Base-by-base conservation (phyloP, 2,329 filamentous ascomycete species). In the Grosmannia penicillata region DNA sequence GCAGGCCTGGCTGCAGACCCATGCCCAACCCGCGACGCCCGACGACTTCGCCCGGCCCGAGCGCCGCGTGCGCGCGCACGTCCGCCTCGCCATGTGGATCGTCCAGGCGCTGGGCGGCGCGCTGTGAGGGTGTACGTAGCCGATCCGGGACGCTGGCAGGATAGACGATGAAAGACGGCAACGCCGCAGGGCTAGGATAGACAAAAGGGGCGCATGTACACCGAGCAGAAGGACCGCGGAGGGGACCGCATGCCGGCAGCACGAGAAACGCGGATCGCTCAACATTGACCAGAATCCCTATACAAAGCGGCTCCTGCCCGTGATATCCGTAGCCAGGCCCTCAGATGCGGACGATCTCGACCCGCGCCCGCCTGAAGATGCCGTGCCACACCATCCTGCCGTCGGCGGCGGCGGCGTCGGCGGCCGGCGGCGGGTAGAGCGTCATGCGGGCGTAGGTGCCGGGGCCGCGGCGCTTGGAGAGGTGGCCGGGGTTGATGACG, bases 71-170 rank as follows among this genome's bases (percentile, higher is more conserved):
- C 77, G 85, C 1, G 63, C 93, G 52, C 78, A 85, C 55, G 91
- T 98, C 28, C 66, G 84, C 42, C 58, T 93, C 44, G 84, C 86
- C 4, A 94, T 96, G 86, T 93, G 84, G 85, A 81, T 94, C 58
- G 87, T 95, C 6, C 73, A 76, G 49, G 64, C 84, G 25, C 71
- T 94, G 8, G 89, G 89, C 1, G 89, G 89, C 13, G 86, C 86
- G n/a, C 63, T 96, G 53, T 95, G 62, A 54, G 21, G 15, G 19
- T 25, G 6, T 8, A 18, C n/a, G n/a, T n/a, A n/a, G n/a, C n/a
- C n/a, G n/a, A n/a, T n/a, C n/a, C n/a, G n/a, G n/a, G n/a, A n/a
- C n/a, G n/a, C n/a, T n/a, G n/a, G n/a, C n/a, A n/a, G n/a, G n/a
- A n/a, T 7, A 19, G 8, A 19, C 8, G 23, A 33, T 8, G 15